Percentiles rank a stretch among this genome's conserved stretches.
Evolutionary conservation across 148 eudicot species (phyloP).

Genomic region (Talinum fruticosum): DNA sequence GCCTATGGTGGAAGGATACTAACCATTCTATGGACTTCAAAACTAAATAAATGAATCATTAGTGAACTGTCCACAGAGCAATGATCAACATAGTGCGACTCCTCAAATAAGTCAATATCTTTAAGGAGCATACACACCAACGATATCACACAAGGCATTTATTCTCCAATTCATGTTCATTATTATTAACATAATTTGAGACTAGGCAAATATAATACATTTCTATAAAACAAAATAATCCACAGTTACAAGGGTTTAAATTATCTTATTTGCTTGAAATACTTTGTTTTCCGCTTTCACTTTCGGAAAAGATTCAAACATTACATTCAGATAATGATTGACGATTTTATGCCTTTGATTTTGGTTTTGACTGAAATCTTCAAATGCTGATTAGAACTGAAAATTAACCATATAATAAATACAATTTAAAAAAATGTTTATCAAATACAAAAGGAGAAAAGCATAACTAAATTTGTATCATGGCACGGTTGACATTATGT

Average conservation of each 20-base stretch:
- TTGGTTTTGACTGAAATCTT: not conserved
- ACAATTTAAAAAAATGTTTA: not conserved
- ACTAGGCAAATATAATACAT: not conserved
- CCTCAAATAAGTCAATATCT: not conserved
- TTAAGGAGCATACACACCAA: not conserved
- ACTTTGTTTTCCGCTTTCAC: not conserved
- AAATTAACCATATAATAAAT: not conserved
- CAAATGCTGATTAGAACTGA: not conserved
- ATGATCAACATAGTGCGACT: not conserved
- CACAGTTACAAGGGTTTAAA: not conserved
- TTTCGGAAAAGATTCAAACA: not conserved
- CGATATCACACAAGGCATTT: not conserved
- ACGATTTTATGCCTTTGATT: not conserved
- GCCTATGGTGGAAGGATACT: no score
- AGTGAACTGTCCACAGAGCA: not conserved
- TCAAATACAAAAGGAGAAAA: not conserved
- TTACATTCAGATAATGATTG: not conserved
- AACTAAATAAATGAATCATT: not conserved
- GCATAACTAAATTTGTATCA: not conserved
- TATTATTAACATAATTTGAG: not conserved
- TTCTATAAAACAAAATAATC: not conserved
- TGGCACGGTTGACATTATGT: not conserved
- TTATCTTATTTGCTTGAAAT: not conserved
- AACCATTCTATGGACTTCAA: not conserved
- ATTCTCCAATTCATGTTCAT: not conserved